A percentile compares a stretch with the other conserved stretches of the same genome.
These are phyloP conservation scores for Suhomyces panamericanus DNA, from an alignment of 1,139 yeast species.

Conservation along the genomic window DNA sequence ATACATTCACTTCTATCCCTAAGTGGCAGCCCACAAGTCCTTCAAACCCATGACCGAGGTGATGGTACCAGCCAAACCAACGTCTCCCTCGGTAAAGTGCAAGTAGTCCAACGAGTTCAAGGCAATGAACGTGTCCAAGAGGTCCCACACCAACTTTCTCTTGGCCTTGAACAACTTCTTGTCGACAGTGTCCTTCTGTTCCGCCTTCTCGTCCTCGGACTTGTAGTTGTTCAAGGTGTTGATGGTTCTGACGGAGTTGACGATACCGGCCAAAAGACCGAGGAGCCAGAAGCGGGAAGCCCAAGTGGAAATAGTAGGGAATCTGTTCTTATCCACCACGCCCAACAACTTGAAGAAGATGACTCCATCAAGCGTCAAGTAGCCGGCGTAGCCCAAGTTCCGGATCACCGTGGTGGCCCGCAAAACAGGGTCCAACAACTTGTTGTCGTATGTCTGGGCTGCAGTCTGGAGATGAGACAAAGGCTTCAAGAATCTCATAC, in stretches of 20 bases:
- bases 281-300: slow-evolving; percentile 75
- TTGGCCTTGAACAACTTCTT: slow-evolving; percentile 45
- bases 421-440: slow-evolving; percentile 64
- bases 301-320: slow-evolving; percentile 40
- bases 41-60: slow-evolving; percentile 78
- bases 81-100: slow-evolving; percentile 71
- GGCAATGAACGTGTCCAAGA: slow-evolving; percentile 75
- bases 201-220: slow-evolving; percentile 20
- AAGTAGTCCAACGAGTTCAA: slow-evolving; percentile 64
- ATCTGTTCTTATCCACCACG: slow-evolving; percentile 35
- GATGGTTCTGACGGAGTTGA: slow-evolving; percentile 50
- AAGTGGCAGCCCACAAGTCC: slow-evolving; percentile 61
- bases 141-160: slow-evolving; percentile 76
- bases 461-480: slow-evolving; percentile 72
- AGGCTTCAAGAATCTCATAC: slow-evolving; percentile 84
- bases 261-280: slow-evolving; percentile 64
- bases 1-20: not conserved
- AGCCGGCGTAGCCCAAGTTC: slow-evolving; percentile 73
- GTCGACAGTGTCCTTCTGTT: slow-evolving; percentile 37
- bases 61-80: slow-evolving; percentile 82
- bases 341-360: slow-evolving; percentile 65
- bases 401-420: slow-evolving; percentile 60
- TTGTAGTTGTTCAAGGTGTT: slow-evolving; percentile 15
- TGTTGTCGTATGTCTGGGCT: slow-evolving; percentile 67
- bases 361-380: slow-evolving; percentile 72